phyloP scores from a whole-genome alignment of 2,329 filamentous ascomycete genomes.

The Cercospora sp. region DNA sequence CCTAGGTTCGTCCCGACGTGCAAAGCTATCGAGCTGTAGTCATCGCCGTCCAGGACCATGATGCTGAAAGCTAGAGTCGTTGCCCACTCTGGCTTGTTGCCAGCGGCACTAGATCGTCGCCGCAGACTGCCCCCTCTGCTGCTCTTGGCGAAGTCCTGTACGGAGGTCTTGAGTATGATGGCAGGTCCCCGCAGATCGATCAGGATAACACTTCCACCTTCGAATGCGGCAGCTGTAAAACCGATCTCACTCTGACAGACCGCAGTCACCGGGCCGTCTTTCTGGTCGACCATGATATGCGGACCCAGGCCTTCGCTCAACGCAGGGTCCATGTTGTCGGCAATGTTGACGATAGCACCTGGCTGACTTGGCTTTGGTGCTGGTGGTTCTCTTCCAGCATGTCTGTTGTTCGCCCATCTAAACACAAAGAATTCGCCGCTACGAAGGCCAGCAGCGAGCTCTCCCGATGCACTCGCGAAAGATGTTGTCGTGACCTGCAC shows the following conservation, averaged over 20 bases:
- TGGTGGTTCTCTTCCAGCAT: conserved; percentile 64
- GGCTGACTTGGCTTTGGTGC: conserved; percentile 49
- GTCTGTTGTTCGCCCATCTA: conserved; percentile 79
- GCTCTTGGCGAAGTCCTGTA: conserved; percentile 72
- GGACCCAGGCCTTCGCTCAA: conserved; percentile 82
- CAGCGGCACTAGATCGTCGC: conserved; percentile 52
- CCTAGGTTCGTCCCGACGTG: conserved; percentile 88
- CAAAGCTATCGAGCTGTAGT: conserved; percentile 90
- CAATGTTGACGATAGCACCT: conserved; percentile 68
- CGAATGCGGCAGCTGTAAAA: conserved; percentile 84
- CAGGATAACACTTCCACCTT: conserved; percentile 75
- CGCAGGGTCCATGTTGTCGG: conserved; percentile 66
- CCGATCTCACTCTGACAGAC: conserved; percentile 87
- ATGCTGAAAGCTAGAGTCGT: conserved; percentile 87
- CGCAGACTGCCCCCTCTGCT: conserved; percentile 74
- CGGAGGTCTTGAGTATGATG: conserved; percentile 73
- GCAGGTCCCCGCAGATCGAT: conserved; percentile 85
- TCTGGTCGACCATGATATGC: conserved; percentile 76
- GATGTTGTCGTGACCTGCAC: conserved; percentile 77
- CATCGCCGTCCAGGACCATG: conserved; percentile 88
- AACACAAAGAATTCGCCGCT: conserved; percentile 86
- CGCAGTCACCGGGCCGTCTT: conserved; percentile 76
- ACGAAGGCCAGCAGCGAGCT: conserved; percentile 77
- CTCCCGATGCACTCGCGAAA: conserved; percentile 76
- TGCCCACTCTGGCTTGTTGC: conserved; percentile 66